Base-by-base conservation (phyloP, 2,329 filamentous ascomycete species). In the Tetracladium maxilliforme region DNA sequence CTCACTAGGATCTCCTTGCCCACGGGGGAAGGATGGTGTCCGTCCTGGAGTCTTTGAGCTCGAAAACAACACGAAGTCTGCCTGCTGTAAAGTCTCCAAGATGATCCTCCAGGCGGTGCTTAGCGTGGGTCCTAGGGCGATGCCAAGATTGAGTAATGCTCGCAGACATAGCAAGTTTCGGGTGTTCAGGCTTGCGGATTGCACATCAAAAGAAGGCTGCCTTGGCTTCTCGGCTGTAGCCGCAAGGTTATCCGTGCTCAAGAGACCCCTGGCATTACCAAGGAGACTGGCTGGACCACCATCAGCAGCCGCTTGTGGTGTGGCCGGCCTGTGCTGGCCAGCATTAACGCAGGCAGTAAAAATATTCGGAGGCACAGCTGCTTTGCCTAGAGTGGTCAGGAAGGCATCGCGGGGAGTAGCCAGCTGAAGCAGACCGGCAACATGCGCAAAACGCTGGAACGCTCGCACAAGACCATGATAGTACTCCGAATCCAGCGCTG, bases 381-480 rank as follows among this genome's bases (percentile, higher is more conserved):
- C 77, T 51, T 98, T 98, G 1, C 83, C 84, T 4, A 98, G 57
- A 0, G 87, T 94, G 0, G 90, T 95, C 17, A 98, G 59, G 41
- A 98, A 92, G 1, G 90, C 90, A 58, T 98, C 90, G 35, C 90
- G 66, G 1, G 90, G 86, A 0, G 87, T 94, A 9, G 66, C 59
- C 7, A 95, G 65, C 33, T 86, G 73, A 7, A 98, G 54, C 23
- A 98, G 59, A 5, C 90, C 92, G 19, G 90, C 83, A 4, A 95
- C 87, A 45, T 98, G 92, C 1, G 90, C 80, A 41, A 98, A 81
- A 35, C 92, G 84, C 41, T 98, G 90, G 38, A 95, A 92, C 0
- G 87, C 81, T 36, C 90, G 70, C 14, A 98, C 87, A 2, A 98
- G 58, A 7, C 77, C 72, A 37, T 94, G 86, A 40, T 95, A 98